Evolutionary conservation across 2,329 filamentous ascomycete species (phyloP).

Genomic region (Curvularia hawaiiensis): DNA sequence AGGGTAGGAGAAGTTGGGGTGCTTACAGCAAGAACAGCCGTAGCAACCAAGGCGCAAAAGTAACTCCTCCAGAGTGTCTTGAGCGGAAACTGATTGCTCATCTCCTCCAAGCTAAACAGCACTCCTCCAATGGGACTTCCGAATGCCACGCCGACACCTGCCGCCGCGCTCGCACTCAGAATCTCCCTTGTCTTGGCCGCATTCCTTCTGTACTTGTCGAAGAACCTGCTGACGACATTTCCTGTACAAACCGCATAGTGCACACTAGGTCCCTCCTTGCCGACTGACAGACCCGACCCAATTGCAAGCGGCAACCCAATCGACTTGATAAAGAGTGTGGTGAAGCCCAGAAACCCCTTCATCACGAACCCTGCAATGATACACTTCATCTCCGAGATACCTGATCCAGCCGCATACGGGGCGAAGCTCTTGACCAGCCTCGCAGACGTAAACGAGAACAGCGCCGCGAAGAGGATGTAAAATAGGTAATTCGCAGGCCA

Average conservation of each 20-base stretch:
- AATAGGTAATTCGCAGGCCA: slow-evolving; percentile 81
- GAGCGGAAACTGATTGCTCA: slow-evolving; percentile 93
- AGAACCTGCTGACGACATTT: slow-evolving; percentile 92
- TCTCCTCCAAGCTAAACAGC: slow-evolving; percentile 95
- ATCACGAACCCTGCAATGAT: slow-evolving; percentile 99
- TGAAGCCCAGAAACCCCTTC: slow-evolving; percentile 94
- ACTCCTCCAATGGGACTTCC: slow-evolving; percentile 97
- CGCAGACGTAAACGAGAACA: slow-evolving; percentile 83
- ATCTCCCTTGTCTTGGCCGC: slow-evolving; percentile 96
- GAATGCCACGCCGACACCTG: slow-evolving; percentile 95
- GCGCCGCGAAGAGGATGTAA: slow-evolving; percentile 83
- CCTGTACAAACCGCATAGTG: slow-evolving; percentile 98
- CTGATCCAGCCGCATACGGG: slow-evolving; percentile 93
- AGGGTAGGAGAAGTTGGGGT: background rate
- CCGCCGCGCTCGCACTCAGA: slow-evolving; percentile 89
- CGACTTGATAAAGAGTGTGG: slow-evolving; percentile 93
- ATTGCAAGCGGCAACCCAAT: slow-evolving; percentile 90
- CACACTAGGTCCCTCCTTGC: slow-evolving; percentile 98
- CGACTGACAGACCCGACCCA: slow-evolving; percentile 89
- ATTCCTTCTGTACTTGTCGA: slow-evolving; percentile 89
- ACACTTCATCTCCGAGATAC: slow-evolving; percentile 98
- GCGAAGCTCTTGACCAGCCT: slow-evolving; percentile 88
- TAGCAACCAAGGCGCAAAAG: slow-evolving; percentile 95
- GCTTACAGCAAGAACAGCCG: slow-evolving; percentile 77
- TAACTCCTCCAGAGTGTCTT: slow-evolving; percentile 99